These are phyloP conservation scores for Trichoderma koningiopsis DNA, from an alignment of 2,329 filamentous ascomycete genomes.

Conservation along the genomic window DNA sequence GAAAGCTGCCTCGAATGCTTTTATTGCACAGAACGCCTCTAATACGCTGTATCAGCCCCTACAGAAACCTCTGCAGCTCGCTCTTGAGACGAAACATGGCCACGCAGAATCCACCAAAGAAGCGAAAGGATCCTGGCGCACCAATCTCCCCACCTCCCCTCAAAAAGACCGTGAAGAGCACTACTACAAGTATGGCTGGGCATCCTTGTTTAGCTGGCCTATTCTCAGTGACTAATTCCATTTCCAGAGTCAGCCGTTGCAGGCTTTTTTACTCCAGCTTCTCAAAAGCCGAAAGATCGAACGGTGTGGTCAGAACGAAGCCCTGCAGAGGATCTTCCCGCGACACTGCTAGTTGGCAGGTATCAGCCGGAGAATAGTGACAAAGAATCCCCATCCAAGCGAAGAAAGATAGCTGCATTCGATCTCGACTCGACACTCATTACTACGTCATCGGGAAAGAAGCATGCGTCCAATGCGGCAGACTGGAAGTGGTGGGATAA, in stretches of 20 bases:
- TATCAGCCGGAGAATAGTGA: constrained; percentile 55
- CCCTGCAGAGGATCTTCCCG: constrained; percentile 48
- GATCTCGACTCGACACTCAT: constrained; percentile 89
- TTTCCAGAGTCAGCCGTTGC: constrained; percentile 66
- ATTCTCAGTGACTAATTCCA: not conserved
- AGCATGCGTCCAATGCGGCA: constrained; percentile 66
- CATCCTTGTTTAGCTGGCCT: not conserved
- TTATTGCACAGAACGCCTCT: not conserved
- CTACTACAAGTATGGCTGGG: constrained; percentile 52
- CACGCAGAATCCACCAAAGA: constrained; percentile 32
- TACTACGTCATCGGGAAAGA: constrained; percentile 75
- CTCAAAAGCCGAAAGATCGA: constrained; percentile 78
- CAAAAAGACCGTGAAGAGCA: constrained; percentile 56
- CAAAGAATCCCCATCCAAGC: constrained; percentile 37
- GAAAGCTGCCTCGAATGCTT: not conserved
- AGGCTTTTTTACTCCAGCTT: constrained; percentile 85
- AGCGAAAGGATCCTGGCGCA: constrained; percentile 44
- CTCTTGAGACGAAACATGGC: constrained; percentile 31
- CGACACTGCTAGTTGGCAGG: constrained; percentile 73
- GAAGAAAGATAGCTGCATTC: constrained; percentile 69
- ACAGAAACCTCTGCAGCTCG: not conserved
- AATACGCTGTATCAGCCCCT: not conserved
- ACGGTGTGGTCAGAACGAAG: constrained; percentile 72
- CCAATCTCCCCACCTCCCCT: constrained; percentile 56
- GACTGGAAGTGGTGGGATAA: constrained; percentile 97